These are phyloP conservation scores for Fraxinus paxiana DNA, from an alignment of 305 asterid species.

Conservation along the genomic window DNA sequence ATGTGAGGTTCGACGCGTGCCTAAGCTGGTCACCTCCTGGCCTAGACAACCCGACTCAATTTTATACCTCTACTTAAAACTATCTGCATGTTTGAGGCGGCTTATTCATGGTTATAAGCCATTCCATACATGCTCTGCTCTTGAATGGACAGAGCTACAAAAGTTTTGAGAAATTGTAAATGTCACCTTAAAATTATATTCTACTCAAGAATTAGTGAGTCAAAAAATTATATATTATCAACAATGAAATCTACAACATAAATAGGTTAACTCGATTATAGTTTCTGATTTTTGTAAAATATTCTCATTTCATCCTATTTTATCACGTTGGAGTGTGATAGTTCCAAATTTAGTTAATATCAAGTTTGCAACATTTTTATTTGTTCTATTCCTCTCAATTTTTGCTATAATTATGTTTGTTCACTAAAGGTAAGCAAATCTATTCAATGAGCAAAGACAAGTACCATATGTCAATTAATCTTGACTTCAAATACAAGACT, in stretches of 20 bases:
- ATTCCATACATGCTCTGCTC: background rate
- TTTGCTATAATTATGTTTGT: background rate
- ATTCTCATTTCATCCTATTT: background rate
- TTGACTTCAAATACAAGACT: conserved; percentile 11
- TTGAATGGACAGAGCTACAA: background rate
- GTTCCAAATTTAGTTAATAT: background rate
- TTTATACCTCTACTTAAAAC: background rate
- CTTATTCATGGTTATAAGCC: background rate
- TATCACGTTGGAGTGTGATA: background rate
- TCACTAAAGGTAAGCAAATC: background rate
- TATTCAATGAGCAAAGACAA: background rate
- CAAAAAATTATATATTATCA: background rate
- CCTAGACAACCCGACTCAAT: background rate
- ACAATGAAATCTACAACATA: background rate
- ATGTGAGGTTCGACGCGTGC: background rate
- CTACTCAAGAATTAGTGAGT: background rate
- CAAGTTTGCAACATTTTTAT: background rate
- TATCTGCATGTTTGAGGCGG: background rate
- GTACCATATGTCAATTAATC: background rate
- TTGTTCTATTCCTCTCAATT: background rate
- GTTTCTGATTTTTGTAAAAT: background rate
- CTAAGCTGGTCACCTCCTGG: background rate
- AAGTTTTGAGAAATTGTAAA: background rate
- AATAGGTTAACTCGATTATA: background rate
- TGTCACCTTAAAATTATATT: background rate